These are phyloP conservation scores for Leccinum sublutescens DNA, from an alignment of 768 basidiomycete genomes.

Conservation along the genomic window DNA sequence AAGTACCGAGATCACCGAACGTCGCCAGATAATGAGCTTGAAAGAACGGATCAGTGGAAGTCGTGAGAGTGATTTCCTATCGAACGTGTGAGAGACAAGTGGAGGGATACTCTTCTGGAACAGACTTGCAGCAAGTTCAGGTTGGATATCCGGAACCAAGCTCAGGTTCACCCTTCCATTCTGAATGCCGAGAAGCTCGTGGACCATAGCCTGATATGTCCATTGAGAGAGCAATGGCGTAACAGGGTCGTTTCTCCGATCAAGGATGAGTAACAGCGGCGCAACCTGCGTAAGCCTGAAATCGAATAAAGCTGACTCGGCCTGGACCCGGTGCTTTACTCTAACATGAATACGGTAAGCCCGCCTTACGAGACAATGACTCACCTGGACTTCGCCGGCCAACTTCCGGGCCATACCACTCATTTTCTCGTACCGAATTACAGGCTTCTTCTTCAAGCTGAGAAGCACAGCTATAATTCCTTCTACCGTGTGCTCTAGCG, in stretches of 20 bases:
- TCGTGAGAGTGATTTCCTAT: constrained; percentile 91
- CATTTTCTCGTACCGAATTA: constrained; percentile 93
- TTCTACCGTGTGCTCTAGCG: constrained; percentile 76
- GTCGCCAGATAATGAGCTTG: constrained; percentile 87
- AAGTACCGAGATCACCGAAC: constrained; percentile 93
- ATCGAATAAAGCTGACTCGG: constrained; percentile 84
- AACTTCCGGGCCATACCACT: constrained; percentile 89
- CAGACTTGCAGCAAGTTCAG: constrained; percentile 74
- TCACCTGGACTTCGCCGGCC: constrained; percentile 80
- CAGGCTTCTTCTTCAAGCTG: constrained; percentile 93
- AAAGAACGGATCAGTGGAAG: constrained; percentile 92
- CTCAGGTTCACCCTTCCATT: constrained; percentile 90
- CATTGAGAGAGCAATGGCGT: constrained; percentile 96
- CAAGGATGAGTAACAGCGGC: constrained; percentile 87
- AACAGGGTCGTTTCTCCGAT: constrained; percentile 95
- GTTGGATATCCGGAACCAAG: constrained; percentile 78
- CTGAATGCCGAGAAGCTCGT: constrained; percentile 89
- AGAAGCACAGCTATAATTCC: constrained; percentile 84
- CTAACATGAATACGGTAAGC: constrained; percentile 8
- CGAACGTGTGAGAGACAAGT: constrained; percentile 14
- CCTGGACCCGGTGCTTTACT: constrained; percentile 70
- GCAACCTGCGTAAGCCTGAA: constrained; percentile 87
- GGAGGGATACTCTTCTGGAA: constrained; percentile 1
- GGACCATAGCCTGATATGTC: constrained; percentile 99
- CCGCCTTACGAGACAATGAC: not conserved